phyloP scores from a whole-genome alignment of 169 alveolate species.

The Pseudocohnilembus persalinus region DNA sequence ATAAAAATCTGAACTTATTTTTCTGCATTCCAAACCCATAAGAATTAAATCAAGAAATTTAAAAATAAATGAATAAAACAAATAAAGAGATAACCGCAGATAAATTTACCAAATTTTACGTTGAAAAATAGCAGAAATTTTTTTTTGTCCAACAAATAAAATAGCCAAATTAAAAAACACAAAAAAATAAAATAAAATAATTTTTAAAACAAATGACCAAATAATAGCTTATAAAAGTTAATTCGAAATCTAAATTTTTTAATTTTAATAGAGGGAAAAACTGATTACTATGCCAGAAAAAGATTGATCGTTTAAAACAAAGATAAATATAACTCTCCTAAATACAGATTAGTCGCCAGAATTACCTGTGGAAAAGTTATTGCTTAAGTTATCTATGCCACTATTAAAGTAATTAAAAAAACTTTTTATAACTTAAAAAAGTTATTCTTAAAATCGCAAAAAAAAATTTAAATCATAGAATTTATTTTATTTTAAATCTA shows the following conservation, averaged over 20 bases:
- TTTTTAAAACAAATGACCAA: neutral
- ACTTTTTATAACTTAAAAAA: too few species aligned
- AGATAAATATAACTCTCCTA: constrained; percentile 99
- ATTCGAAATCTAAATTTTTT: neutral
- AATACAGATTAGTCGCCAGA: constrained; percentile 99
- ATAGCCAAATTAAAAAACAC: too few species aligned
- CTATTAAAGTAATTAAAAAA: constrained; percentile 74
- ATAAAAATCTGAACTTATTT: neutral
- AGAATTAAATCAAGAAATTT: neutral
- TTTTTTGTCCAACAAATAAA: neutral
- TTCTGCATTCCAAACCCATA: neutral
- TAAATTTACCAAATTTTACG: neutral
- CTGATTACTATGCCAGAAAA: constrained; percentile 99
- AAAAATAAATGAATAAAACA: neutral
- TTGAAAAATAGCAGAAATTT: neutral
- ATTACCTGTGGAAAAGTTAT: constrained; percentile 94
- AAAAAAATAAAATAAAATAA: neutral
- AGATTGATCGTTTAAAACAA: constrained; percentile 97
- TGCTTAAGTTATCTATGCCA: constrained; percentile 97
- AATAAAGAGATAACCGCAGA: neutral
- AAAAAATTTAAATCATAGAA: too few species aligned
- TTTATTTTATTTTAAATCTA: too few species aligned
- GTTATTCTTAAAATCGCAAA: too few species aligned
- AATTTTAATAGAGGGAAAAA: constrained; percentile 95
- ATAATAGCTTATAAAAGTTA: neutral